These are phyloP conservation scores for Brassica incana DNA, from an alignment of 345 rosid genomes.

Conservation along the genomic window DNA sequence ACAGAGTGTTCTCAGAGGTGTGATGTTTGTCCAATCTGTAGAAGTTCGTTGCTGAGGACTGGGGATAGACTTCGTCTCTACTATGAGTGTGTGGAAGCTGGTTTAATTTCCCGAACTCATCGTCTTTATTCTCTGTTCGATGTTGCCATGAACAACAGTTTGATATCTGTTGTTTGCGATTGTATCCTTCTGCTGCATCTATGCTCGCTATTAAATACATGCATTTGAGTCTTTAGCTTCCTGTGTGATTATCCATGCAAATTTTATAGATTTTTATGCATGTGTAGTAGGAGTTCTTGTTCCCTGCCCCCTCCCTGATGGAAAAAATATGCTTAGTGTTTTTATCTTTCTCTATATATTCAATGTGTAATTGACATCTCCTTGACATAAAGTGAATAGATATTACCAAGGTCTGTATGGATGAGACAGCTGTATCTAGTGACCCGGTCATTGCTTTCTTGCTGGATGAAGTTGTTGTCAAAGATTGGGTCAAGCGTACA, in stretches of 20 bases:
- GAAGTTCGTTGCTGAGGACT: conserved; percentile 42
- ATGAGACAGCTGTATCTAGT: conserved; percentile 96
- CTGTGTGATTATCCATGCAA: background rate
- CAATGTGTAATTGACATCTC: conserved; percentile 2
- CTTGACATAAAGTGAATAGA: conserved; percentile 67
- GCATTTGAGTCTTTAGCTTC: background rate
- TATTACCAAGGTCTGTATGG: conserved; percentile 94
- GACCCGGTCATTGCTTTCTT: conserved; percentile 91
- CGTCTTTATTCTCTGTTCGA: conserved; percentile 90
- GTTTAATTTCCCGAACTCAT: conserved; percentile 56
- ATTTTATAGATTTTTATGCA: too few relatives aligned
- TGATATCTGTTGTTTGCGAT: background rate
- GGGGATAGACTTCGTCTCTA: conserved; percentile 36
- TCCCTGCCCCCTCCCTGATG: conserved; percentile 2
- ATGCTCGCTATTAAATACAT: background rate
- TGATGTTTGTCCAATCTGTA: conserved; percentile 90
- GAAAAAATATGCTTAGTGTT: background rate
- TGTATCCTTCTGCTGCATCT: background rate
- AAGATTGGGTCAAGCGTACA: conserved; percentile 94
- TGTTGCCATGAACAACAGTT: conserved; percentile 44
- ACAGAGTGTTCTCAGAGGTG: conserved; percentile 82
- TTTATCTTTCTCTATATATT: background rate
- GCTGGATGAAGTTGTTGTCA: conserved; percentile 98
- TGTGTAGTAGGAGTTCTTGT: background rate
- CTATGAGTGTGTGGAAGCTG: conserved; percentile 61